These are phyloP conservation scores for Cryptosporidium andersoni DNA, from an alignment of 169 alveolate species.

Conservation along the genomic window DNA sequence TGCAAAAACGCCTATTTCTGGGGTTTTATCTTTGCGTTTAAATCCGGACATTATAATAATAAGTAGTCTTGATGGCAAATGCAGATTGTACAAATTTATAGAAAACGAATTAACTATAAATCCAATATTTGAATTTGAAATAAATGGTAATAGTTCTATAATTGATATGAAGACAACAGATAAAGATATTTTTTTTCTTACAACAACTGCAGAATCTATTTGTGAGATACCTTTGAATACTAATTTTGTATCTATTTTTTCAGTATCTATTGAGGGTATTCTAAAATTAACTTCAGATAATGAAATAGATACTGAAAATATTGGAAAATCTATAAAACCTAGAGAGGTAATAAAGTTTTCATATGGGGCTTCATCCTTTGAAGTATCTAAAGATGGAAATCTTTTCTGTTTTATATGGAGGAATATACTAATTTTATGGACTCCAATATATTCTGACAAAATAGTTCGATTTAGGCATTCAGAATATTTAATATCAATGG, in stretches of 20 bases:
- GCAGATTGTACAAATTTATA: conserved; percentile 18
- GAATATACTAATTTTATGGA: conserved; percentile 42
- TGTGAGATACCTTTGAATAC: too few species aligned
- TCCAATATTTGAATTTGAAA: too few species aligned
- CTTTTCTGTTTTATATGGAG: conserved; percentile 56
- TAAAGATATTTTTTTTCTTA: background rate
- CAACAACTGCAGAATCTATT: too few species aligned
- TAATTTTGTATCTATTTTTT: too few species aligned
- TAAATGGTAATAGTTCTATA: background rate
- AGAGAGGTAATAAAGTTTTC: conserved; percentile 5
- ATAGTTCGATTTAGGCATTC: conserved; percentile 67
- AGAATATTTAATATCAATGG: conserved; percentile 42
- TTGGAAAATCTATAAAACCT: background rate
- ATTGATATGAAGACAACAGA: background rate
- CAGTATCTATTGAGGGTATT: too few species aligned
- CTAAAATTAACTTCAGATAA: background rate
- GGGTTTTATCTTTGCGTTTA: background rate
- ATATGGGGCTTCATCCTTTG: conserved; percentile 43
- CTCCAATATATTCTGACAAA: conserved; percentile 18
- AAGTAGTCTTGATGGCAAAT: conserved; percentile 3
- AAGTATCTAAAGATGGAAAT: conserved; percentile 39
- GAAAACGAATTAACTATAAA: background rate
- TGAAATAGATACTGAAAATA: background rate
- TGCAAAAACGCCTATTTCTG: conserved; percentile 1
- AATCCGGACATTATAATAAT: background rate